Base-by-base conservation (phyloP, 2,329 filamentous ascomycete species). In the Colletotrichum coccodes region DNA sequence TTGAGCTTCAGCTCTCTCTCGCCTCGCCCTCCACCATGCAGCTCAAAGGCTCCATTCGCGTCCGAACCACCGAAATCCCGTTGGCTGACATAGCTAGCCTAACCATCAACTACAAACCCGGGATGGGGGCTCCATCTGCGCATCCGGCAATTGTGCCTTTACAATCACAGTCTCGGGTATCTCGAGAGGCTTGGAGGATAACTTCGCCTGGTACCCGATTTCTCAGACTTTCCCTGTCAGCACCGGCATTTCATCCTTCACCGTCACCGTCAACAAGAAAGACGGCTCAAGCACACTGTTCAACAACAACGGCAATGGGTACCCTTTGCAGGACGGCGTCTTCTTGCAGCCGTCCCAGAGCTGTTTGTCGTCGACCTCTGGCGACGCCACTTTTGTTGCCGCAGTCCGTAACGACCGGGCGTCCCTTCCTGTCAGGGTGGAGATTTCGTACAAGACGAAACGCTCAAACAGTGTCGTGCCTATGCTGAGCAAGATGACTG, bases 221-320 rank as follows among this genome's bases (percentile, higher is more conserved):
- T 72, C 78, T n/a, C 72, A 75, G 32, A 78, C 86, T 64, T 85
- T 94, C 73, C 76, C 87, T 70, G 81, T 88, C 72, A 79, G 87
- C 66, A 81, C 86, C 64, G 84, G 91, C 71, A 87, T 93, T 78
- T 85, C 91, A 46, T 85, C 90, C 71, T 87, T 92, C 80, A 83
- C 82, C 70, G 75, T 90, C 73, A 78, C 86, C 2, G 73, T 90
- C 60, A 85, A 83, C 63, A 78, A 82, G 60, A 80, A 78, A 3
- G 82, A 84, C 68, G 87, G 87, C 7, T 79, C 80, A 18, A 83
- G 77, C 26, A 76, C 82, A 64, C 74, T 75, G 0, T 85, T 83
- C 71, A 83, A 89, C 73, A 91, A 90, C 75, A 90, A 90, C 72
- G 88, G 87, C 7, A 80, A 82, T 42, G 80, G 80, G 1, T 90